These are phyloP conservation scores for Endotrypanum monterogeii DNA, from an alignment of 208 protist species.

Conservation along the genomic window DNA sequence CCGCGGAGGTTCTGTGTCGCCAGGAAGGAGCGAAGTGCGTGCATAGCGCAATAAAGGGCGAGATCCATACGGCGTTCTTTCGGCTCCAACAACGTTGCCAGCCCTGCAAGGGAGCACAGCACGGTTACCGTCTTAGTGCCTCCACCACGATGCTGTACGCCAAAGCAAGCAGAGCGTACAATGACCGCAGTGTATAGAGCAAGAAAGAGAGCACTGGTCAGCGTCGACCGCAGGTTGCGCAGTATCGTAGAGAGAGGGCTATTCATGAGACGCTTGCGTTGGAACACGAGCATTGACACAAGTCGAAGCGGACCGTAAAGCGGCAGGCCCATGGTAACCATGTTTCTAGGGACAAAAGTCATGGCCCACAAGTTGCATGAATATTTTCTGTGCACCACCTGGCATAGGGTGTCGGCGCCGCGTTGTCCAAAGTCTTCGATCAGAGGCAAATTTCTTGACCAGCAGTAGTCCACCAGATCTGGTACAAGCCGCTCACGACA, in stretches of 20 bases:
- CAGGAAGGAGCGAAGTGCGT: conserved; percentile 78
- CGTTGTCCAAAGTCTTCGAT: conserved; percentile 32
- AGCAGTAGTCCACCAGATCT: conserved; percentile 68
- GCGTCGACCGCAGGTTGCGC: conserved; percentile 48
- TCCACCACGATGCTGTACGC: conserved; percentile 54
- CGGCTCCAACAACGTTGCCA: conserved; percentile 79
- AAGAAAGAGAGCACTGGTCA: conserved; percentile 79
- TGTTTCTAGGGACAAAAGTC: conserved; percentile 54
- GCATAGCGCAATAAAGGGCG: conserved; percentile 81
- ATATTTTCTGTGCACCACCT: conserved; percentile 53
- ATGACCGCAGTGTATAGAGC: conserved; percentile 71
- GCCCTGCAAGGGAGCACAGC: conserved; percentile 54
- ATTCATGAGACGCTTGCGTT: conserved; percentile 53
- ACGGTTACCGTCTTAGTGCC: conserved; percentile 49
- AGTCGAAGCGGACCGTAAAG: conserved; percentile 79
- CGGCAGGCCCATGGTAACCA: conserved; percentile 75
- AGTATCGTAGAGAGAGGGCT: conserved; percentile 51
- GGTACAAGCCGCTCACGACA: conserved; percentile 60
- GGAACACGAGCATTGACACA: conserved; percentile 54
- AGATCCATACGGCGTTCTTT: conserved; percentile 84
- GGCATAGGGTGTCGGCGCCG: conserved; percentile 44
- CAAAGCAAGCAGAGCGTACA: conserved; percentile 65
- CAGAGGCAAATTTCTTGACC: conserved; percentile 25
- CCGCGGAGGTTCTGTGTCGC: conserved; percentile 78
- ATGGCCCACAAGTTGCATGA: conserved; percentile 74